These are phyloP conservation scores for Hymenoscyphus scutula DNA, from an alignment of 2,329 filamentous ascomycete genomes.

Conservation along the genomic window DNA sequence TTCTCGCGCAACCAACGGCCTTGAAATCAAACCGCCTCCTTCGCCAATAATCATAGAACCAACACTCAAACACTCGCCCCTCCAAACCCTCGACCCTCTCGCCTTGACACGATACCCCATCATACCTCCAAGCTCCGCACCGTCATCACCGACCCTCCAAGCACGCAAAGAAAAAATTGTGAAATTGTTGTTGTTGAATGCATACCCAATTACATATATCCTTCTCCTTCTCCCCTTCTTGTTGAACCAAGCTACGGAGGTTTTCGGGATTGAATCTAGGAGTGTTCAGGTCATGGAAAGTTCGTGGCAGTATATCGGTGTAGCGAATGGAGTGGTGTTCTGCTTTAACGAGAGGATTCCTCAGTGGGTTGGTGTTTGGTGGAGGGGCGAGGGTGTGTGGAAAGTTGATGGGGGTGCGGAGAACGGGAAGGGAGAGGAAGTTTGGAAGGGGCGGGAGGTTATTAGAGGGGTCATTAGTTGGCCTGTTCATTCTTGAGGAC, in stretches of 20 bases:
- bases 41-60: neutral
- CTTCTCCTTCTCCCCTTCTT: neutral
- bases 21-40: neutral
- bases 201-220: neutral
- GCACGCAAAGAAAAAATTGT: neutral
- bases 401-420: neutral
- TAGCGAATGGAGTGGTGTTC: neutral
- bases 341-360: neutral
- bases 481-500: no score
- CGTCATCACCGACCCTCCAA: neutral
- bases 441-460: no score
- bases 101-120: neutral
- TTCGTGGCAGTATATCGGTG: neutral
- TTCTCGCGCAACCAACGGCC: neutral
- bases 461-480: no score
- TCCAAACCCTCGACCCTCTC: slow-evolving; percentile 5
- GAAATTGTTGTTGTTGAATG: neutral
- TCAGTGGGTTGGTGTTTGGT: neutral
- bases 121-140: neutral
- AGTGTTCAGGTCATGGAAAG: neutral
- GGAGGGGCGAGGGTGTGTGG: no score
- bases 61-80: neutral
- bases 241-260: neutral
- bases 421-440: neutral
- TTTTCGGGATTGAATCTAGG: neutral